A percentile compares a stretch with the other conserved stretches of the same genome.
Conservation (phyloP, 179 eudicot genomes). For the Sideroxylon spinosum region DNA sequence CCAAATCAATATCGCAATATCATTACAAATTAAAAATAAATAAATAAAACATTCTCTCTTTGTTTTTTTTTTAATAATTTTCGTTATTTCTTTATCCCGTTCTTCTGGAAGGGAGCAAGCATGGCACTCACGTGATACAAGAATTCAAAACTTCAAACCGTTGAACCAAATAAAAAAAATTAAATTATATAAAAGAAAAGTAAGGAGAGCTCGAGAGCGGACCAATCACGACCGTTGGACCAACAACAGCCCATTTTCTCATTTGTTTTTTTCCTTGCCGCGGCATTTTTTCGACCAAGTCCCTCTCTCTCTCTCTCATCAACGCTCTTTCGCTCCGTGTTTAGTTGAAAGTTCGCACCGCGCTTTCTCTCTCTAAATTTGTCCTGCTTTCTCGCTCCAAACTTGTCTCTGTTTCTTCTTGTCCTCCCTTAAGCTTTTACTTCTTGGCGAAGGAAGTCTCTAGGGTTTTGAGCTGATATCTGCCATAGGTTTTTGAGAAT, state of each 20-base stretch:
- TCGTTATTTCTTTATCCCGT: too few relatives aligned
- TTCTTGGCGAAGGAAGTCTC: neutral
- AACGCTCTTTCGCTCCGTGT: neutral
- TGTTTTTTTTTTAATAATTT: too few relatives aligned
- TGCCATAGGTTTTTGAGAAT: constrained; percentile 11
- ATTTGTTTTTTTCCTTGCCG: neutral
- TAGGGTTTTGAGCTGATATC: constrained; percentile 1
- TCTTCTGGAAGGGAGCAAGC: too few relatives aligned
- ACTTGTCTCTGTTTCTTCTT: neutral
- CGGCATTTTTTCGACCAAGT: neutral
- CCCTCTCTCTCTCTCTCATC: neutral
- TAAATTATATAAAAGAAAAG: neutral
- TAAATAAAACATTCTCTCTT: too few relatives aligned
- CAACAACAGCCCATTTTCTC: neutral
- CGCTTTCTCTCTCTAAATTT: neutral
- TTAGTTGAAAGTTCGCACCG: neutral
- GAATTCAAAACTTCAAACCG: constrained; percentile 28
- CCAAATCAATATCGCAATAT: too few relatives aligned
- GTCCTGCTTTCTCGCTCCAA: too few relatives aligned
- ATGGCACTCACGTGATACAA: neutral
- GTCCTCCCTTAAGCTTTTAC: neutral
- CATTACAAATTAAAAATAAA: too few relatives aligned
- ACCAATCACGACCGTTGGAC: neutral
- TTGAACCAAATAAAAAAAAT: neutral
- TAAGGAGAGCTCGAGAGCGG: too few relatives aligned